Base-by-base conservation (phyloP, 2,329 filamentous ascomycete species). In the Monosporascus sp. region DNA sequence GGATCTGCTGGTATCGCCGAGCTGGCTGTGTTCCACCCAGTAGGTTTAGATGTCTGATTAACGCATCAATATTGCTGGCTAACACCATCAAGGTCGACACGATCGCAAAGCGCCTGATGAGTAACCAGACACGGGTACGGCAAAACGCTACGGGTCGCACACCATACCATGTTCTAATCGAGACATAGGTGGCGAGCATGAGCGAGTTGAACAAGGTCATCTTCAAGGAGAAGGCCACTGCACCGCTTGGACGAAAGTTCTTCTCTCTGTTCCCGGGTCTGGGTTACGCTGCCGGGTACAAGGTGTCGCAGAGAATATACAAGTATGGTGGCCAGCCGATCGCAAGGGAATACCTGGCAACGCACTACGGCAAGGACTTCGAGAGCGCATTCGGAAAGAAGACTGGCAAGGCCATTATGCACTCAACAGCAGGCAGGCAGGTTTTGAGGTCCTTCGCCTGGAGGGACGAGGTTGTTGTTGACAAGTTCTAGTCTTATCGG, bases 271-370 rank as follows among this genome's bases (percentile, higher is more conserved):
- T 99, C 78, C 94, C 94, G 34, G 94, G 94, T 69, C 83, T 99
- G 56, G 94, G 94, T 68, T 99, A 99, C 73, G 94, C 94, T 54
- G 94, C 94, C 53, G 92, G 92, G 57, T 99, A 99, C 82, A 99
- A 99, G 83, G 86, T 97, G 58, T 84, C 96, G 53, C 94, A 99
- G 82, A 83, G 94, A 72, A 85, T 99, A 70, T 99, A 99, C 83
- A 99, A 99, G 78, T 99, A 97, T 69, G 94, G 94, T 62, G 94
- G 94, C 49, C 94, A 99, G 78, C 94, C 94, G 45, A 90, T 97
- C 65, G 92, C 90, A 40, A 87, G 93, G 52, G 94, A 99, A 75
- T 97, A 88, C 74, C 83, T 99, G 50, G 82, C 83, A 50, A 75
- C 81, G 68, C 82, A 97, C 79, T 87, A 96, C 69, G 88, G 90